A percentile compares a stretch with the other conserved stretches of the same genome.
Conservation (phyloP, 257 asterid species). For the Gentiana straminea region DNA sequence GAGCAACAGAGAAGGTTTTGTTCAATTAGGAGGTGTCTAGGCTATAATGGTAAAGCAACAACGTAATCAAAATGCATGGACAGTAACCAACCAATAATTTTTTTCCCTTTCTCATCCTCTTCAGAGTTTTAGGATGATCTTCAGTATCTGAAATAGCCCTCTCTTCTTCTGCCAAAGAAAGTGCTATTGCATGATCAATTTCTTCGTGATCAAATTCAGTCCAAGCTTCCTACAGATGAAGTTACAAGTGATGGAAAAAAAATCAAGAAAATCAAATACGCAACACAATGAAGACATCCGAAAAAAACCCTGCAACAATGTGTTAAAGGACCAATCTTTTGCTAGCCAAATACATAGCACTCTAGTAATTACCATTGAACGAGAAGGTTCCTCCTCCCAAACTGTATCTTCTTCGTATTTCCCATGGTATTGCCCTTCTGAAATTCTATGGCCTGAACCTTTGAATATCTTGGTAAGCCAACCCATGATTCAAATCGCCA, state of each 20-base stretch:
- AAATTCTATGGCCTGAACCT: slow-evolving; percentile 58
- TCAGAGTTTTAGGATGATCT: neutral
- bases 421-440: slow-evolving; percentile 69
- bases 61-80: no score
- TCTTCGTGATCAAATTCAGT: slow-evolving; percentile 84
- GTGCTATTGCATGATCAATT: slow-evolving; percentile 78
- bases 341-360: neutral
- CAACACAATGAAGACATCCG: neutral
- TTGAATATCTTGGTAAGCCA: slow-evolving; percentile 80
- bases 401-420: slow-evolving; percentile 45
- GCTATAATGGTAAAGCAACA: no score
- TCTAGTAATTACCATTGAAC: slow-evolving; percentile 38
- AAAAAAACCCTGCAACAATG: neutral
- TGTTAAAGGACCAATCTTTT: neutral
- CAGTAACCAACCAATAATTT: slow-evolving; percentile 51
- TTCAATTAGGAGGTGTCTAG: no score
- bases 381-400: slow-evolving; percentile 62
- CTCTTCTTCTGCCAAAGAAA: slow-evolving; percentile 46
- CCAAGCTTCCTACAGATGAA: slow-evolving; percentile 43
- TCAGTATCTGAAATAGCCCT: slow-evolving; percentile 12
- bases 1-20: no score
- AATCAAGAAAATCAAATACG: slow-evolving; percentile 1
- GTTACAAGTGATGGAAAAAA: neutral
- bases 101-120: slow-evolving; percentile 70
- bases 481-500: slow-evolving; percentile 38